These are phyloP conservation scores for Musa beccarii DNA, from an alignment of 176 grass and related monocot genomes.

Conservation along the genomic window DNA sequence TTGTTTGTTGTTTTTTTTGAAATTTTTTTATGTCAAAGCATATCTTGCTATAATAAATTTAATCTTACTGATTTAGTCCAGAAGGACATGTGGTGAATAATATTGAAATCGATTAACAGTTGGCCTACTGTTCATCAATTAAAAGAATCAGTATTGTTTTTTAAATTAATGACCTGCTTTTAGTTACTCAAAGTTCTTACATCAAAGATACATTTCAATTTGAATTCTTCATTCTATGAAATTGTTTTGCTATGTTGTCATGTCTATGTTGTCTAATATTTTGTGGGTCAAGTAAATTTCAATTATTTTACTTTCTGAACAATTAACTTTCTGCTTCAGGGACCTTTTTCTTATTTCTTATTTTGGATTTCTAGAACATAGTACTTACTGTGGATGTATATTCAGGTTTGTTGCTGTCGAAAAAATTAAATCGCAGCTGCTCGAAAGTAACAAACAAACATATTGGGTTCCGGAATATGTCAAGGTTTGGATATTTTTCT, in stretches of 20 bases:
- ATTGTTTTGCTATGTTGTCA: not conserved
- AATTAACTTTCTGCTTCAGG: not conserved
- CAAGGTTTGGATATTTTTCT: conserved; percentile 50
- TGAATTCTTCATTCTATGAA: not conserved
- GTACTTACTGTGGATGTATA: conserved; percentile 6
- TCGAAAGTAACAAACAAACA: conserved; percentile 89
- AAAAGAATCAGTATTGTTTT: too few relatives aligned
- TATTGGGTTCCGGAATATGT: conserved; percentile 99
- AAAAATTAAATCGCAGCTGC: conserved; percentile 84
- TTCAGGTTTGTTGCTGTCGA: conserved; percentile 96
- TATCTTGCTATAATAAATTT: not conserved
- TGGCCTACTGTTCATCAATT: too few relatives aligned
- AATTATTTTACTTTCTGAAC: not conserved
- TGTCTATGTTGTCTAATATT: not conserved
- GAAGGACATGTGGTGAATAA: too few relatives aligned
- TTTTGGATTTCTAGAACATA: not conserved
- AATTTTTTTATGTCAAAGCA: not conserved
- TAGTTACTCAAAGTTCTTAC: not conserved
- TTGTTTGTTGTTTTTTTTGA: not conserved
- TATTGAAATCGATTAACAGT: too few relatives aligned
- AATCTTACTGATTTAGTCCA: too few relatives aligned
- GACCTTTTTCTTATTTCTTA: not conserved
- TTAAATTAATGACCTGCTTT: too few relatives aligned
- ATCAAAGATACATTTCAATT: not conserved
- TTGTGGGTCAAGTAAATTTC: not conserved